Conservation (phyloP, 495 filamentous ascomycete genomes). For the Hypoxylon intermedium region DNA sequence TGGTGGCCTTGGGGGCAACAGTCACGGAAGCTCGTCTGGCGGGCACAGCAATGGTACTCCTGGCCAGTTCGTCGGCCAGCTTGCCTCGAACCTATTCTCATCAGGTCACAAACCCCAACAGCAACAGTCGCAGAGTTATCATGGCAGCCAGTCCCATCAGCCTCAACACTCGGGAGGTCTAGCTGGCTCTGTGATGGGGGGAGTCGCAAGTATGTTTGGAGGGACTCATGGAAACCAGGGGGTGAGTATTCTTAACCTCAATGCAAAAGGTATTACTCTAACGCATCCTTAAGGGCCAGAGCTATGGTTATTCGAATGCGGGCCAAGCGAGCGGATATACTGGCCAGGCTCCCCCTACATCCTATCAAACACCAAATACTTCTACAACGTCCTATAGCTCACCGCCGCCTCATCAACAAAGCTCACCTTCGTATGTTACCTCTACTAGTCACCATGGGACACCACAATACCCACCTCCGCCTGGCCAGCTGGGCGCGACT, state of each 20-base stretch:
- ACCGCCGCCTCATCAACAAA: constrained; percentile 40
- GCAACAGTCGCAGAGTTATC: constrained; percentile 46
- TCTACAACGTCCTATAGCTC: constrained; percentile 42
- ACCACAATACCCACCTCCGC: constrained; percentile 36
- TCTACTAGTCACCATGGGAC: constrained; percentile 27
- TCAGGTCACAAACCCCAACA: constrained; percentile 48
- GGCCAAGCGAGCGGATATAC: constrained; percentile 53
- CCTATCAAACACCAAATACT: constrained; percentile 51
- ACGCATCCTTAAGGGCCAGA: constrained; percentile 41
- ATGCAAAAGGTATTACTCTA: not conserved
- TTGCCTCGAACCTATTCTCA: constrained; percentile 55
- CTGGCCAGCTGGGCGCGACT: constrained; percentile 38
- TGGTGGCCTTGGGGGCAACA: constrained; percentile 41
- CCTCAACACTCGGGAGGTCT: constrained; percentile 45
- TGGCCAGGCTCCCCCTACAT: constrained; percentile 57
- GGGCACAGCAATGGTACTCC: constrained; percentile 47
- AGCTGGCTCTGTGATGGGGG: constrained; percentile 52
- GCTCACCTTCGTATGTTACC: constrained; percentile 35
- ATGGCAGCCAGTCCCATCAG: constrained; percentile 43
- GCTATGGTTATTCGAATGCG: constrained; percentile 61
- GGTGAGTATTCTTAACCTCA: constrained; percentile 29
- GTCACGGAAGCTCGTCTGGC: constrained; percentile 40
- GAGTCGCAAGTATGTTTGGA: constrained; percentile 52
- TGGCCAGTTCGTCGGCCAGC: constrained; percentile 54
- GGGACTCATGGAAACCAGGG: constrained; percentile 46